These are phyloP conservation scores for Thielaviopsis populi DNA, from an alignment of 2,329 filamentous ascomycete genomes.

Conservation along the genomic window DNA sequence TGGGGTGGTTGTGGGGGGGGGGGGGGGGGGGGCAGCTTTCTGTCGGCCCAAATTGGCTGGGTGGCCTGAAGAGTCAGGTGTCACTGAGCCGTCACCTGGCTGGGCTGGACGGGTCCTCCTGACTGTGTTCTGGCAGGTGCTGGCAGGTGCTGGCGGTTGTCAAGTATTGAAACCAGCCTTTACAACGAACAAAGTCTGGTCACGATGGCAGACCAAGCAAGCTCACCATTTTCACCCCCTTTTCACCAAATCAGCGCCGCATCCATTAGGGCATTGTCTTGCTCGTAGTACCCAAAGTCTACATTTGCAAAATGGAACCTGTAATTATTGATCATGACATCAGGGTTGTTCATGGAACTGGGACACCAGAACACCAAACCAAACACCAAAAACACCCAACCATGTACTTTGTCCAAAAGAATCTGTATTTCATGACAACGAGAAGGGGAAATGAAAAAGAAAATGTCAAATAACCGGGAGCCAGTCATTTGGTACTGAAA, in stretches of 20 bases:
- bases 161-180: not conserved
- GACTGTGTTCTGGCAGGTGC: not conserved
- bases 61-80: not conserved
- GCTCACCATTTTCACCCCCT: not conserved
- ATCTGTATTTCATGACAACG: not conserved
- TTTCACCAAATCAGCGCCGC: not conserved
- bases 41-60: not conserved
- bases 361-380: not conserved
- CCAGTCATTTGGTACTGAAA: not conserved
- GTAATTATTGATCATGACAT: not conserved
- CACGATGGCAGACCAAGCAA: not conserved
- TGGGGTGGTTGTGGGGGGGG: no score
- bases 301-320: not conserved
- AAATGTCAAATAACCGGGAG: not conserved
- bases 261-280: not conserved
- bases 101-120: not conserved
- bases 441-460: not conserved
- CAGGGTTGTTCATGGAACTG: not conserved
- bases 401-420: not conserved
- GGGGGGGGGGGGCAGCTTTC: not conserved
- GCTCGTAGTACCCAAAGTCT: not conserved
- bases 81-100: not conserved
- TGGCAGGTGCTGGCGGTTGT: not conserved
- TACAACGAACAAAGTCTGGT: not conserved
- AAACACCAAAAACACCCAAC: not conserved